Percentiles rank a stretch among this genome's conserved stretches.
Evolutionary conservation across 202 grass and related monocot species (phyloP).

Genomic region (Elaeis oleifera): DNA sequence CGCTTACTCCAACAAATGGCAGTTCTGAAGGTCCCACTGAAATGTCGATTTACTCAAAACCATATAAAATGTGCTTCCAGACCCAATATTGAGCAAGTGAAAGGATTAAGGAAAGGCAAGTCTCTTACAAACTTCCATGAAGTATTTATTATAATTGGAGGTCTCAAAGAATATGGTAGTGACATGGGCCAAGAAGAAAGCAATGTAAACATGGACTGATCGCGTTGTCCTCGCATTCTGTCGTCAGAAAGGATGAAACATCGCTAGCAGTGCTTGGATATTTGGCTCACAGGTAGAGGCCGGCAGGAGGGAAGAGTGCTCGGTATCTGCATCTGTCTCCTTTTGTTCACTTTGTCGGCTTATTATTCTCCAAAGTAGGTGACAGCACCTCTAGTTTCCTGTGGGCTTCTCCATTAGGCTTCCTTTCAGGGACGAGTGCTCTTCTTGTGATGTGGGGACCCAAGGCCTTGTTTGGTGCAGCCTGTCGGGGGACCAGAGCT

Average conservation of each 20-base stretch:
- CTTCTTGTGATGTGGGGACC: too few relatives aligned
- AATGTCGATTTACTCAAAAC: too few relatives aligned
- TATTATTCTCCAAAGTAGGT: neutral
- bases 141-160: neutral
- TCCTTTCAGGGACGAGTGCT: too few relatives aligned
- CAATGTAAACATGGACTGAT: conserved; percentile 7
- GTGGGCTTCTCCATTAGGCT: too few relatives aligned
- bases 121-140: neutral
- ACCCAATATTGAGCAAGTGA: too few relatives aligned
- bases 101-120: too few relatives aligned
- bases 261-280: conserved; percentile 9
- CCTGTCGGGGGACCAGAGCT: too few relatives aligned
- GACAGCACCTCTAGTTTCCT: too few relatives aligned
- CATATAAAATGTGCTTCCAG: too few relatives aligned
- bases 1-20: too few relatives aligned
- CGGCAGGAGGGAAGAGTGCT: conserved; percentile 23
- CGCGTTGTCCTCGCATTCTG: conserved; percentile 11
- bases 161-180: conserved; percentile 2
- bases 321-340: neutral
- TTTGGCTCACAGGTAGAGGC: conserved; percentile 9
- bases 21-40: too few relatives aligned
- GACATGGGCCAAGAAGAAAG: neutral
- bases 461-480: too few relatives aligned
- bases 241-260: conserved; percentile 23
- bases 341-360: conserved; percentile 10